Evolutionary conservation across 768 basidiomycete genomes (phyloP).

Genomic region (Saitozyma podzolica): DNA sequence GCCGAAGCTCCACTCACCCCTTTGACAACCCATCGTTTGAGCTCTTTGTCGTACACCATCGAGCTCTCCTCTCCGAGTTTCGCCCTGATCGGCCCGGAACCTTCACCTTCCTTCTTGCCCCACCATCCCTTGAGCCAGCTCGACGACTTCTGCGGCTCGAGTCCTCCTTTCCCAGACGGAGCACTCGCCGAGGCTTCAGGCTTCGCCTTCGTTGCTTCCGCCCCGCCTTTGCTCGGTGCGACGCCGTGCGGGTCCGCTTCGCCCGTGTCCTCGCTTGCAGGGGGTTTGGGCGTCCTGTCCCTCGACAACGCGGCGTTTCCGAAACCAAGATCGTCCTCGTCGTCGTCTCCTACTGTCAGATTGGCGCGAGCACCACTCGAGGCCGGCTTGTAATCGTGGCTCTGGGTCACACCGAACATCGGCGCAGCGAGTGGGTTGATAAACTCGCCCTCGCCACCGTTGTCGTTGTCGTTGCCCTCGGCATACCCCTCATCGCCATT

Average conservation of each 20-base stretch:
- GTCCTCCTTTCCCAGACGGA: neutral
- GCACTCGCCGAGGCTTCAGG: slow-evolving; percentile 9
- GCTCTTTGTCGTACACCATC: slow-evolving; percentile 93
- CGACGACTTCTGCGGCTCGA: slow-evolving; percentile 31
- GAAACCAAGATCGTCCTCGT: slow-evolving; percentile 85
- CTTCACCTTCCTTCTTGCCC: slow-evolving; percentile 62
- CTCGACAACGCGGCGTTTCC: slow-evolving; percentile 64
- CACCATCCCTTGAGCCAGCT: slow-evolving; percentile 80
- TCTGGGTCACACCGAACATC: slow-evolving; percentile 16
- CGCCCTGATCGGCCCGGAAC: slow-evolving; percentile 74
- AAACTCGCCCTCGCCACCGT: slow-evolving; percentile 28
- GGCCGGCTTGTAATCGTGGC: slow-evolving; percentile 16
- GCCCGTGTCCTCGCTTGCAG: slow-evolving; percentile 40
- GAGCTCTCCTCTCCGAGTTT: slow-evolving; percentile 86
- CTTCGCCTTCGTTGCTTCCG: slow-evolving; percentile 27
- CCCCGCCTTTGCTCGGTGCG: slow-evolving; percentile 25
- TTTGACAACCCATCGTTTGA: slow-evolving; percentile 94
- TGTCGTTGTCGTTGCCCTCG: slow-evolving; percentile 4
- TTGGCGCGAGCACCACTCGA: neutral
- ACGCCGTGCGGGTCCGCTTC: slow-evolving; percentile 30
- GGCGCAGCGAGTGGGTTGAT: slow-evolving; percentile 47
- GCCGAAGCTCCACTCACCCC: slow-evolving; percentile 59
- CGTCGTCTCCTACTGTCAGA: slow-evolving; percentile 57
- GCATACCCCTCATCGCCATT: slow-evolving; percentile 4
- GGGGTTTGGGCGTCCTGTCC: slow-evolving; percentile 30